Percentiles rank a stretch among this genome's conserved stretches.
phyloP scores from a whole-genome alignment of 2,329 filamentous ascomycete genomes.

The Ascochyta fabae region DNA sequence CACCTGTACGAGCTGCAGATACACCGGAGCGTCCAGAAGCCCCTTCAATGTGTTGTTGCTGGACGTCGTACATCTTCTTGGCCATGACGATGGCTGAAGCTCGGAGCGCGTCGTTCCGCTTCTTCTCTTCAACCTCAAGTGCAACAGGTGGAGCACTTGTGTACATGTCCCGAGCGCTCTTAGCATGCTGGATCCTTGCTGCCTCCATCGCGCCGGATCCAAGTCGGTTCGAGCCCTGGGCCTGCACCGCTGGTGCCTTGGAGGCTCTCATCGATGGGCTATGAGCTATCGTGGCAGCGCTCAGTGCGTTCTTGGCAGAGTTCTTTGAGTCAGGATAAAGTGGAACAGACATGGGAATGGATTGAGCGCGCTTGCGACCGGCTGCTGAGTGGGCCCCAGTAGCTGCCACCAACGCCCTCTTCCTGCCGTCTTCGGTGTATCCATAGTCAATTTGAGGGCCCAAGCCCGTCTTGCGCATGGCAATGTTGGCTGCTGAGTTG shows the following conservation, averaged over 20 bases:
- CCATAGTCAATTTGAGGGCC: conserved; percentile 56
- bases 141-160: conserved; percentile 76
- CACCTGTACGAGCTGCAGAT: conserved; percentile 43
- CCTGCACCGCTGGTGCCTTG: conserved; percentile 13
- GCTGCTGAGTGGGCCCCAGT: conserved; percentile 72
- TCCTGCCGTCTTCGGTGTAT: conserved; percentile 59
- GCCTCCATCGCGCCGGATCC: conserved; percentile 62
- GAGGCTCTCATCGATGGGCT: conserved; percentile 46
- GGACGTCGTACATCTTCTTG: conserved; percentile 78
- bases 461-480: conserved; percentile 63
- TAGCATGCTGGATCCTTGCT: conserved; percentile 70
- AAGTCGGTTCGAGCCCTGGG: conserved; percentile 46
- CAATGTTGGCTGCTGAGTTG: conserved; percentile 72
- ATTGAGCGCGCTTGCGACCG: conserved; percentile 67
- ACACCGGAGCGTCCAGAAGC: conserved; percentile 32
- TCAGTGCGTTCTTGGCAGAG: conserved; percentile 71
- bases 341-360: conserved; percentile 57
- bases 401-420: conserved; percentile 75
- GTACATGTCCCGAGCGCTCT: conserved; percentile 76
- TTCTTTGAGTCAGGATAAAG: conserved; percentile 64
- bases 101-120: conserved; percentile 73
- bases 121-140: conserved; percentile 75
- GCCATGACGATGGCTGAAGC: conserved; percentile 91
- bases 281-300: conserved; percentile 73
- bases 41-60: conserved; percentile 67